Evolutionary conservation across 805 yeast species (phyloP).

Genomic region (Candida endomychidarum): DNA sequence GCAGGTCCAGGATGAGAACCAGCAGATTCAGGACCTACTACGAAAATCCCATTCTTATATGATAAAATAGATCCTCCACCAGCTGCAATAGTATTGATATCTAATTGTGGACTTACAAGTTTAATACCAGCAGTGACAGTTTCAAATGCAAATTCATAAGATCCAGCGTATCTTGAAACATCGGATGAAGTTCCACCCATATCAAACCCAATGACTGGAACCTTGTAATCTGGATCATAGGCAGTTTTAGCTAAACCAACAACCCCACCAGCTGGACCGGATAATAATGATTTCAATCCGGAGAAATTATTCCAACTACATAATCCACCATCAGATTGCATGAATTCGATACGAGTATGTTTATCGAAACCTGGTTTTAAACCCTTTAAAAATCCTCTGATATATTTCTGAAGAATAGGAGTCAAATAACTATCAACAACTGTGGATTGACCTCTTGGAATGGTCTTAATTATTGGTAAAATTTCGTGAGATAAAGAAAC

Average conservation of each 20-base stretch:
- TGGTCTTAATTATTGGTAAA: constrained; percentile 76
- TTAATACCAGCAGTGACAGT: constrained; percentile 82
- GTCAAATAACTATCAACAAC: constrained; percentile 82
- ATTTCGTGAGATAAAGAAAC: constrained; percentile 68
- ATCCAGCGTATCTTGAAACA: constrained; percentile 70
- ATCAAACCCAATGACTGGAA: constrained; percentile 79
- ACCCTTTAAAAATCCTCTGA: constrained; percentile 62
- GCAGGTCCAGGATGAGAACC: constrained; percentile 90
- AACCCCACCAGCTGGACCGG: constrained; percentile 28
- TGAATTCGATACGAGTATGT: constrained; percentile 22
- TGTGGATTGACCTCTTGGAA: constrained; percentile 75
- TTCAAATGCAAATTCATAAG: constrained; percentile 76
- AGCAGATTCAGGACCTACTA: constrained; percentile 86
- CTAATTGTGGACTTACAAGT: constrained; percentile 81
- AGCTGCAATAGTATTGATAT: constrained; percentile 42
- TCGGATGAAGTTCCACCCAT: constrained; percentile 94
- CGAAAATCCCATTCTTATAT: constrained; percentile 42
- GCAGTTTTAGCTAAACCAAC: constrained; percentile 22
- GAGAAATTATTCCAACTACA: constrained; percentile 19
- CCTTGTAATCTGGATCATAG: constrained; percentile 39
- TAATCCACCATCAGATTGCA: constrained; percentile 25
- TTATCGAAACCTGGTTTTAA: constrained; percentile 48
- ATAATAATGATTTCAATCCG: constrained; percentile 21
- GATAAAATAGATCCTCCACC: constrained; percentile 40
- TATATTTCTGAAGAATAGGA: constrained; percentile 69